Percentiles rank a stretch among this genome's conserved stretches.
phyloP scores from a whole-genome alignment of 108 stramenopile genomes.

The Licmophora abbreviata region DNA sequence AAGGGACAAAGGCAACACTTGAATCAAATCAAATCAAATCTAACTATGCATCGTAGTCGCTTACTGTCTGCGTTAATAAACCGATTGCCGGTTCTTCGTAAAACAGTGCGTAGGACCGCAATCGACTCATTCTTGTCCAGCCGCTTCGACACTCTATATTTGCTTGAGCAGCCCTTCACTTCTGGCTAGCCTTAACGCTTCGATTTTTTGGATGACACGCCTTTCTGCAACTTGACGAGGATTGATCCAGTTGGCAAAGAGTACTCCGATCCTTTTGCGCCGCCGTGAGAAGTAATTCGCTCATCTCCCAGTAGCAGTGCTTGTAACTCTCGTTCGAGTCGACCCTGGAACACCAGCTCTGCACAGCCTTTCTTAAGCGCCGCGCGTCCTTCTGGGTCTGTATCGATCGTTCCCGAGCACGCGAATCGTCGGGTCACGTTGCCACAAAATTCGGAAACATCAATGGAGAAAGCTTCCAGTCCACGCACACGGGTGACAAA shows the following conservation, averaged over 20 bases:
- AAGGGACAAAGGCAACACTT: too few species aligned
- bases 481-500: conserved; percentile 65
- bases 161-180: too few species aligned
- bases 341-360: conserved; percentile 70
- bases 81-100: too few species aligned
- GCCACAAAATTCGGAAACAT: conserved; percentile 36
- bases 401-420: conserved; percentile 46
- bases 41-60: too few species aligned
- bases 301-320: conserved; percentile 71
- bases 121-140: too few species aligned
- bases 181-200: too few species aligned
- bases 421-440: conserved; percentile 68
- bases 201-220: conserved; percentile 70
- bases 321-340: conserved; percentile 58
- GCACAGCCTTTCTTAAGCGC: conserved; percentile 52
- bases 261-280: conserved; percentile 51
- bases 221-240: conserved; percentile 48
- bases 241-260: conserved; percentile 48
- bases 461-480: conserved; percentile 67
- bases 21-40: too few species aligned
- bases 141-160: too few species aligned
- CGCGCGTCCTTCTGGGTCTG: conserved; percentile 32
- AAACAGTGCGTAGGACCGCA: too few species aligned
- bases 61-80: too few species aligned
- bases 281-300: conserved; percentile 58